Percentiles rank a stretch among this genome's conserved stretches.
phyloP scores from a whole-genome alignment of 345 rosid species.

The Eucalyptus fibrosa region DNA sequence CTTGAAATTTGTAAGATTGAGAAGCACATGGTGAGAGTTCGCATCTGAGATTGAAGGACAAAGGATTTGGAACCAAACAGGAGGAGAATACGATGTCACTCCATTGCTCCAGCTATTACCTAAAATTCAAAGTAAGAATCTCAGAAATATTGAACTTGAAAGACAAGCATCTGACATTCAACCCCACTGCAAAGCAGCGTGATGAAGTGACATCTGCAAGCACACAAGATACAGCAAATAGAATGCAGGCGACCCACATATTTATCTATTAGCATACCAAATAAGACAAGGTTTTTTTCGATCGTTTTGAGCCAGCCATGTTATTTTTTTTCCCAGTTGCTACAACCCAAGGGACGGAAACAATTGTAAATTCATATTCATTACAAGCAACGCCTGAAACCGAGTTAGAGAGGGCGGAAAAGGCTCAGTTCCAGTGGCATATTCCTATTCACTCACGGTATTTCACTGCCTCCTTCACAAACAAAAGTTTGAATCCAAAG shows the following conservation, averaged over 20 bases:
- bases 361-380: background rate
- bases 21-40: constrained; percentile 38
- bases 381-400: background rate
- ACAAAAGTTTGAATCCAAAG: background rate
- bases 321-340: background rate
- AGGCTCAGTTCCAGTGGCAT: background rate
- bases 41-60: constrained; percentile 10
- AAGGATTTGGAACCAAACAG: background rate
- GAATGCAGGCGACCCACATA: background rate
- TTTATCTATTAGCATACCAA: background rate
- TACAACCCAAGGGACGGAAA: background rate
- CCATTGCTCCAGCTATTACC: background rate
- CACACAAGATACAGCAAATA: background rate
- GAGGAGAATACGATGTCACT: background rate
- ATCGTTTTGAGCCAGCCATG: background rate
- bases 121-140: background rate
- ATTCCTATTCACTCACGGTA: background rate
- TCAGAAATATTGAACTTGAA: background rate
- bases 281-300: background rate
- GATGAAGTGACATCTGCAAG: background rate
- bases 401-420: background rate
- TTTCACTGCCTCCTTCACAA: background rate
- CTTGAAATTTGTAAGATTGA: constrained; percentile 57
- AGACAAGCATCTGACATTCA: background rate
- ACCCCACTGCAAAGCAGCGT: background rate